phyloP scores from a whole-genome alignment of 345 rosid genomes.

The Camelina laxa region DNA sequence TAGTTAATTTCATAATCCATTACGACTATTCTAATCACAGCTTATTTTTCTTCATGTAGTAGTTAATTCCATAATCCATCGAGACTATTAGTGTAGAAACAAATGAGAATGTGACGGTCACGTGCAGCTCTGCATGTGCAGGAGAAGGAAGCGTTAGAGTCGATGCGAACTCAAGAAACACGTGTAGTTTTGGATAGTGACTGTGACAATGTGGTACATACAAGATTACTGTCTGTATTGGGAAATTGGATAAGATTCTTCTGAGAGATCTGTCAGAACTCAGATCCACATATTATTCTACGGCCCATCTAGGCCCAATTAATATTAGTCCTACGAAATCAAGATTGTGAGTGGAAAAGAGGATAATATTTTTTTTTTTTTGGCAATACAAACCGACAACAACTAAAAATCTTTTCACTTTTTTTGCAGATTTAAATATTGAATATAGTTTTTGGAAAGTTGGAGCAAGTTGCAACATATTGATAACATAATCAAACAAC shows the following conservation, averaged over 20 bases:
- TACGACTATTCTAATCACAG: background rate
- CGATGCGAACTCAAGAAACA: slow-evolving; percentile 9
- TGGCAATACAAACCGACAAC: background rate
- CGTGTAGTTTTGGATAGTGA: slow-evolving; percentile 18
- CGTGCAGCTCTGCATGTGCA: background rate
- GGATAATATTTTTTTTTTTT: background rate
- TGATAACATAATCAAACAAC: slow-evolving; percentile 23
- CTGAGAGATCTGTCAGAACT: background rate
- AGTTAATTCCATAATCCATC: no score
- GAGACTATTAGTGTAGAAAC: no score
- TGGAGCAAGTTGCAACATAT: slow-evolving; percentile 8
- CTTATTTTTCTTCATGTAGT: no score
- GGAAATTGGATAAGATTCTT: slow-evolving; percentile 7
- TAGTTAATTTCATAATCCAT: background rate
- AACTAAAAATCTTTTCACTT: background rate
- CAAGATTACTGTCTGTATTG: background rate
- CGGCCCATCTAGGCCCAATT: slow-evolving; percentile 12
- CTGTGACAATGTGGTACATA: background rate
- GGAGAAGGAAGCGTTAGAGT: background rate
- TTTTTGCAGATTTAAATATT: background rate
- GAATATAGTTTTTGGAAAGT: background rate
- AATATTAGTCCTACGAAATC: background rate
- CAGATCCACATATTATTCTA: slow-evolving; percentile 12
- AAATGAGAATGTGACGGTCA: background rate
- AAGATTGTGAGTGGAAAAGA: background rate